A percentile compares a stretch with the other conserved stretches of the same genome.
phyloP scores from a whole-genome alignment of 2,329 filamentous ascomycete species.

The Fusarium musae region DNA sequence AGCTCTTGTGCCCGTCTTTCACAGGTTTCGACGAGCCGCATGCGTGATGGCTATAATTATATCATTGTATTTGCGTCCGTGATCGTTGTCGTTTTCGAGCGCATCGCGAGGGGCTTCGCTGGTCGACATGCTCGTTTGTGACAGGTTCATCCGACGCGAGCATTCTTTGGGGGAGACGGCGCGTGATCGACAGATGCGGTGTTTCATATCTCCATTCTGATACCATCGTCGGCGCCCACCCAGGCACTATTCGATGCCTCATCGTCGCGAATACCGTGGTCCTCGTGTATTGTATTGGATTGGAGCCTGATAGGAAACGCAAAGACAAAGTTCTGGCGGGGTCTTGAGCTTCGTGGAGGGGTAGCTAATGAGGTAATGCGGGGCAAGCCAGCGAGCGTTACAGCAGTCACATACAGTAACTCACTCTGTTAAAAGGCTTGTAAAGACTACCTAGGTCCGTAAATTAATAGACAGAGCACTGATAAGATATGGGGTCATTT shows the following conservation, averaged over 20 bases:
- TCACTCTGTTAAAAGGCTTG: not conserved
- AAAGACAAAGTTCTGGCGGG: not conserved
- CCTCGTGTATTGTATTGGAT: not conserved
- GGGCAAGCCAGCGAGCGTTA: not conserved
- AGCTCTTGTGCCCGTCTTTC: not conserved
- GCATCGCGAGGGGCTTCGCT: not conserved
- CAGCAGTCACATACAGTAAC: no score
- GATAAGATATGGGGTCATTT: accelerated
- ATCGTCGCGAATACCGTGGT: not conserved
- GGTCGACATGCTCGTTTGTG: not conserved
- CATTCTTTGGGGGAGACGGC: not conserved
- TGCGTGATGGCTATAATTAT: not conserved
- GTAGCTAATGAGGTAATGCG: not conserved
- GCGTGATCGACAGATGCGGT: not conserved
- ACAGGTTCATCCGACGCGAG: not conserved
- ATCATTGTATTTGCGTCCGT: accelerated
- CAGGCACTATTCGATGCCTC: not conserved
- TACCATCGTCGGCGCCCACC: accelerated
- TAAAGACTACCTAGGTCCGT: not conserved
- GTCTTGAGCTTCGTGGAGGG: not conserved
- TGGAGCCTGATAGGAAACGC: not conserved
- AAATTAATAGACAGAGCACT: not conserved
- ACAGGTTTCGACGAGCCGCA: accelerated
- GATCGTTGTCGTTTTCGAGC: not conserved
- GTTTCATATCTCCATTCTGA: not conserved